Evolutionary conservation across 176 grass and related monocot species (phyloP).

Genomic region (Cenchrus americanus): DNA sequence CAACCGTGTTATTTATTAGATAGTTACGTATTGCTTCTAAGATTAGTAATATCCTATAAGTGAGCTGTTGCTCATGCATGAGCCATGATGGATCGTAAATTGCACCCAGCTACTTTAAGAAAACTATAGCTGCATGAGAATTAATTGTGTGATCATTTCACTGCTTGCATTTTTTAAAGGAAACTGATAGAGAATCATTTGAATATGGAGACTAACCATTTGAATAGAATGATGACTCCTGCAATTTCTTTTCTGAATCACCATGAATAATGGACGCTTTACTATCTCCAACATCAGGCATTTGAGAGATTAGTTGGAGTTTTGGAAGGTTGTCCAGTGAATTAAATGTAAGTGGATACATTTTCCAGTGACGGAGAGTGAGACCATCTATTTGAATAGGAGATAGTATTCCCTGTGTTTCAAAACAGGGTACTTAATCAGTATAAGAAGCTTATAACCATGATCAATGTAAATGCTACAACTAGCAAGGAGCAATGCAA

Average conservation of each 20-base stretch:
- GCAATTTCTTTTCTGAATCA: conserved; percentile 37
- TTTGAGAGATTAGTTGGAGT: conserved; percentile 51
- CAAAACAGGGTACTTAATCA: conserved; percentile 1
- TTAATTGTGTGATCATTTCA: conserved; percentile 8
- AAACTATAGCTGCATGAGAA: conserved; percentile 4
- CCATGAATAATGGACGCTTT: conserved; percentile 32
- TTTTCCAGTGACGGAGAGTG: conserved; percentile 70
- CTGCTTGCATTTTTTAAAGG: neutral
- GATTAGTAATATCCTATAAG: neutral
- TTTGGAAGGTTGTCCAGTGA: conserved; percentile 52
- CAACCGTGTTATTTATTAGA: neutral
- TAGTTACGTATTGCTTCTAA: neutral
- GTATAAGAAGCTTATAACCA: conserved; percentile 15
- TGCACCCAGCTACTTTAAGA: neutral
- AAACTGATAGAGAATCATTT: neutral
- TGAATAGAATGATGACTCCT: conserved; percentile 24
- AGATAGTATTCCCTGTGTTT: conserved; percentile 89
- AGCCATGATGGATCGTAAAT: conserved; percentile 19
- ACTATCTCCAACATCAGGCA: conserved; percentile 44
- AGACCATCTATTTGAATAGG: conserved; percentile 63
- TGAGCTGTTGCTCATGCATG: neutral
- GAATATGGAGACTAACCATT: conserved; percentile 44
- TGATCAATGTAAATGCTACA: neutral
- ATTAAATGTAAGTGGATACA: conserved; percentile 69
- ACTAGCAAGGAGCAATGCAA: neutral